These are phyloP conservation scores for Iberis pinnata DNA, from an alignment of 345 rosid species.

Conservation along the genomic window DNA sequence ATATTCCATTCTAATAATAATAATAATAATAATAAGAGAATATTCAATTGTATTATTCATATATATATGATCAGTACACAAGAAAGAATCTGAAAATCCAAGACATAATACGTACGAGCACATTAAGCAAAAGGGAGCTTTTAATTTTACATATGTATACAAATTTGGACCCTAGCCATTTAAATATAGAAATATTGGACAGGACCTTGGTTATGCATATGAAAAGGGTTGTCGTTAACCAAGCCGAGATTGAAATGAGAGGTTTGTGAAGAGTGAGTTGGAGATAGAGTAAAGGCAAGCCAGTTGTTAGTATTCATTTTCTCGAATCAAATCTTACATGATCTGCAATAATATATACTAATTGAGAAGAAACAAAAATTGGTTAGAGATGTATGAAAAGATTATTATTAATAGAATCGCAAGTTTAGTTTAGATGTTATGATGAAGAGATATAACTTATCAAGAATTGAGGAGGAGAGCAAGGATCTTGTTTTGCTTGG, in stretches of 20 bases:
- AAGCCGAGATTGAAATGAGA: conserved; percentile 79
- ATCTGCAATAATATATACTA: conserved; percentile 4
- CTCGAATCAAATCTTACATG: conserved; percentile 5
- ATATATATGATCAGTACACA: background rate
- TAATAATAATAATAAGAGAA: no score
- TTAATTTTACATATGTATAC: background rate
- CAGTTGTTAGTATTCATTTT: conserved; percentile 92
- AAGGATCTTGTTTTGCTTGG: conserved; percentile 14
- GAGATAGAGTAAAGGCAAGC: conserved; percentile 95
- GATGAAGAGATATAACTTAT: conserved; percentile 15
- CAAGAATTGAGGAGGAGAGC: conserved; percentile 14
- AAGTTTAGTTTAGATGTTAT: conserved; percentile 1
- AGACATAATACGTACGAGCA: background rate
- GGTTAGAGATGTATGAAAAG: background rate
- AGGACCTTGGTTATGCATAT: conserved; percentile 74
- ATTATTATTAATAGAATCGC: background rate
- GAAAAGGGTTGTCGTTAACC: conserved; percentile 73
- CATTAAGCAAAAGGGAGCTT: background rate
- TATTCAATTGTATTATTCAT: no score
- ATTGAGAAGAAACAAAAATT: background rate
- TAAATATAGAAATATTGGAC: background rate
- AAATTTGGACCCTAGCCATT: background rate
- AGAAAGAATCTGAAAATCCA: background rate
- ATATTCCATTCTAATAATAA: conserved; percentile 62
- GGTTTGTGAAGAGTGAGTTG: conserved; percentile 61